Evolutionary conservation across 202 grass and related monocot genomes (phyloP), one percentile per base, ranked within the genome.

Genomic region (Carex sylvatica): DNA sequence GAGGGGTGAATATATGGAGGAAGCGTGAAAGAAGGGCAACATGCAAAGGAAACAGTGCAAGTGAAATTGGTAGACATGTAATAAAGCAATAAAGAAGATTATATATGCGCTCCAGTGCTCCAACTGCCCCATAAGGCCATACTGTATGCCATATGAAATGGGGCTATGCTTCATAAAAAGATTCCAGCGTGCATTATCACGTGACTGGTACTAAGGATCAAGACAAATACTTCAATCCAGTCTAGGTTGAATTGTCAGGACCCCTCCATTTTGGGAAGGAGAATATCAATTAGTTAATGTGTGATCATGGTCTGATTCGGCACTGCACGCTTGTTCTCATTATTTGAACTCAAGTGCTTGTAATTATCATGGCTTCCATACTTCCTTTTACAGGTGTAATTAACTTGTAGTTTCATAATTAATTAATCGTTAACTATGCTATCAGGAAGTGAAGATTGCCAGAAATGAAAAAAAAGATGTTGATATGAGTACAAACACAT

Each of bases 181-280:
- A 64, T 80, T 65, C 55, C 14, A 46, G 78, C 53, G 28, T 80
- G 78, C 53, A 8, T 80, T 80, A 9, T 64, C 78, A 80, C 78
- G 22, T 80, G 78, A 15, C 47, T 35, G 24, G 79, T 69, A 82
- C 59, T 69, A 66, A 66, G 44, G 64, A 66, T 66, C 31, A 64
- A 62, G 78, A 80, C 78, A 80, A 65, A 18, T 38, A 65, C n/a
- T 42, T 80, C 40, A 51, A 68, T 82, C 79, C 79, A 82, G 13
- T 82, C 46, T 53, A 26, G 63, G 61, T 67, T 82, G 40, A 63
- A 14, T 82, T 67, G 63, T 63, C 44, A 66, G 60, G 61, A 30
- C 61, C 40, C 36, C 38, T 49, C n/a, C 40, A 24, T 81, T 64
- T 81, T 81, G 79, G 61, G 61, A 67, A 81, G 63, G 60, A 49